A percentile compares a stretch with the other conserved stretches of the same genome.
phyloP scores from a whole-genome alignment of 2,329 filamentous ascomycete genomes.

The Pseudomassariella vexata region DNA sequence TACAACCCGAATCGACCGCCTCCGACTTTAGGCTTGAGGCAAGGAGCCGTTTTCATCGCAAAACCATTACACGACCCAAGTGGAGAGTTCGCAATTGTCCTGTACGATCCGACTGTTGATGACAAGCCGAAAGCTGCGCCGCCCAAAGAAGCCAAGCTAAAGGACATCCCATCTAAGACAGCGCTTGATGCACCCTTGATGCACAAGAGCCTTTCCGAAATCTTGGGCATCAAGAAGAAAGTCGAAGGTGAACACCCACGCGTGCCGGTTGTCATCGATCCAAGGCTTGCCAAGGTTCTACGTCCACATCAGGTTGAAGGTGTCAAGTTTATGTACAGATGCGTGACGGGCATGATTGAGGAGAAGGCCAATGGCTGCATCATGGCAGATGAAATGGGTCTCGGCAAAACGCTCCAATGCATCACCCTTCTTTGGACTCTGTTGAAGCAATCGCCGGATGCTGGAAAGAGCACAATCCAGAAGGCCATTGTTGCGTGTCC shows the following conservation, averaged over 20 bases:
- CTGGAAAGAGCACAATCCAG: constrained; percentile 89
- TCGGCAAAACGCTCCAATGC: constrained; percentile 96
- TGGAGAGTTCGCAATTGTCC: constrained; percentile 92
- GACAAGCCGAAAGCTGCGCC: constrained; percentile 64
- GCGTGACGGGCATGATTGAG: constrained; percentile 92
- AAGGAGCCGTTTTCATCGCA: constrained; percentile 77
- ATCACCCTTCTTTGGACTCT: constrained; percentile 96
- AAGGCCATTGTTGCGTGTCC: constrained; percentile 97
- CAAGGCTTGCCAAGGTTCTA: constrained; percentile 78
- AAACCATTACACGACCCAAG: constrained; percentile 90
- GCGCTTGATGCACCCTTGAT: constrained; percentile 74
- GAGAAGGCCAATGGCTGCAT: constrained; percentile 93
- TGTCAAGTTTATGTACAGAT: constrained; percentile 94
- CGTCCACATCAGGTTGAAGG: constrained; percentile 97
- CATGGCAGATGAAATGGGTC: constrained; percentile 98
- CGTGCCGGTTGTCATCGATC: constrained; percentile 97
- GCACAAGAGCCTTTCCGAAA: constrained; percentile 93
- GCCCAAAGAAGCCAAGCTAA: constrained; percentile 39
- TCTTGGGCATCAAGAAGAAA: constrained; percentile 88
- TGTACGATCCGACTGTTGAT: constrained; percentile 92
- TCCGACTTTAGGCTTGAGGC: constrained; percentile 80
- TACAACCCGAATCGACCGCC: constrained; percentile 80
- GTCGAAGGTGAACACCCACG: constrained; percentile 74
- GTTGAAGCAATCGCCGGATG: constrained; percentile 89
- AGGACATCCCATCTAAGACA: constrained; percentile 31